Evolutionary conservation across 2,329 filamentous ascomycete genomes (phyloP), one percentile per base, ranked within the genome.

Genomic region (Madurella mycetomatis): DNA sequence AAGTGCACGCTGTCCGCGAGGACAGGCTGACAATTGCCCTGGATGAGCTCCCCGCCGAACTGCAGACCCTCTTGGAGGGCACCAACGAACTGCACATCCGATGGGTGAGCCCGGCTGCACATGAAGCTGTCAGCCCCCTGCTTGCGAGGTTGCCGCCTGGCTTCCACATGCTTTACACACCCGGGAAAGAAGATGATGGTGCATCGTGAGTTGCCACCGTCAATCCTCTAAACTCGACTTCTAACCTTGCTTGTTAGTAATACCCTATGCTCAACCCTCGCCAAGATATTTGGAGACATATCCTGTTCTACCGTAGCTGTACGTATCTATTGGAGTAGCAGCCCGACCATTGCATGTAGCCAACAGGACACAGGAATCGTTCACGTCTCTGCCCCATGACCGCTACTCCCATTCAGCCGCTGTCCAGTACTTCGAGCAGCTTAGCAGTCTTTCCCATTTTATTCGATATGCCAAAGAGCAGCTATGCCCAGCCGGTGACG

Each of bases 151-250:
- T 91, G 13, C 84, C 90, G 1, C 85, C 92, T 0, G 92, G 92
- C 2, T 73, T 97, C 18, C 91, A 96, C 73, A 75, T 91, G 25
- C 88, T 88, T 64, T 91, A 86, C 67, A 88, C 86, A 0, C 87
- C 87, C 0, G 68, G 69, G 5, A 67, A 72, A 32, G 66, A 70
- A 25, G 67, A 63, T 9, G 60, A 59, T 44, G 61, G 59, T 30
- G 60, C 66, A 17, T 64, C 61, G 63, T 68, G 59, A 54, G 65
- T 37, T 58, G 18, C 53, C 48, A 47, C 56, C 53, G 37, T 56
- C 43, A 58, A 49, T 49, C 13, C 13, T 4, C 9, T 37, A 11
- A 39, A 17, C n/a, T 18, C 17, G 9, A 15, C 13, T 47, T 49
- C 34, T 50, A 31, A 50, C 19, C 18, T 5, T 13, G n/a, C 12